phyloP scores from a whole-genome alignment of 805 yeast species.

The Phaffomyces antillensis region DNA sequence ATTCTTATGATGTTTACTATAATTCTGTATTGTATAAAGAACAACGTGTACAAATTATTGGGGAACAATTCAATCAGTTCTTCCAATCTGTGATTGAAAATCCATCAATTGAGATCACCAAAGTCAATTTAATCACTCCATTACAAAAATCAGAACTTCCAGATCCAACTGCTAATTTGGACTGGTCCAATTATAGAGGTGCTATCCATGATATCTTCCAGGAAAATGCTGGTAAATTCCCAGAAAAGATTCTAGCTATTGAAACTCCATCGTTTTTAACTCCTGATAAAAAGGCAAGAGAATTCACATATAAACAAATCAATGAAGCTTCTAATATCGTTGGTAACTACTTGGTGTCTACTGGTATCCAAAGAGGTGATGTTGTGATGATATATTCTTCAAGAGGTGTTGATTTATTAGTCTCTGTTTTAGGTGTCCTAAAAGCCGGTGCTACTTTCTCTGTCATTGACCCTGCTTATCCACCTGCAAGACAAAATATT shows the following conservation, averaged over 20 bases:
- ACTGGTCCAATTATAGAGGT: constrained; percentile 89
- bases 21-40: constrained; percentile 69
- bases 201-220: constrained; percentile 95
- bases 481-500: constrained; percentile 94
- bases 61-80: constrained; percentile 66
- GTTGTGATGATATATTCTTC: constrained; percentile 97
- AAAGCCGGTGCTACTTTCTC: constrained; percentile 99
- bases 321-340: constrained; percentile 89
- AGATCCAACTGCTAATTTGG: constrained; percentile 79
- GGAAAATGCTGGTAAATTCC: constrained; percentile 75
- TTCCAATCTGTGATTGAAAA: constrained; percentile 29
- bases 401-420: constrained; percentile 94
- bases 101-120: constrained; percentile 42
- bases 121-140: constrained; percentile 61
- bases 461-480: constrained; percentile 98
- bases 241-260: constrained; percentile 84
- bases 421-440: constrained; percentile 95
- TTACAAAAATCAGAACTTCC: constrained; percentile 61
- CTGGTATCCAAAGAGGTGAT: constrained; percentile 86
- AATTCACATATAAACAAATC: constrained; percentile 80
- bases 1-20: constrained; percentile 45
- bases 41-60: constrained; percentile 60
- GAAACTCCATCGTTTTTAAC: constrained; percentile 72
- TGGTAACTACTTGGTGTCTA: constrained; percentile 75
- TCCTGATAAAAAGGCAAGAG: constrained; percentile 48